Base-by-base conservation (phyloP, 768 basidiomycete genomes). In the Pholiota conissans region DNA sequence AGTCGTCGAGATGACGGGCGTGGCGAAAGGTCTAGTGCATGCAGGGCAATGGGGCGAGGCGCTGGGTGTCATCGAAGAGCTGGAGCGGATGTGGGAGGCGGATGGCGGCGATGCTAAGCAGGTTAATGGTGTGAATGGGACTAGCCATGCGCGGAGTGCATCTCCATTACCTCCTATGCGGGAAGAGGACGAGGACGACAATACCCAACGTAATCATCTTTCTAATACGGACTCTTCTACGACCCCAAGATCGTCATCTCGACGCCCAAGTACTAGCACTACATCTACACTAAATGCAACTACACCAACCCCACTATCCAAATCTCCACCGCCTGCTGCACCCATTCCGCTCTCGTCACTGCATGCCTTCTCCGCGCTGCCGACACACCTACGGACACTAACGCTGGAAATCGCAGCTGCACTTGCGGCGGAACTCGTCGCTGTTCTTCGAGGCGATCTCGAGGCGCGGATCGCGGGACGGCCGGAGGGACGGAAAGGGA, bases 31-130 rank as follows among this genome's bases (percentile, higher is more conserved):
- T 24, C 71, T 97, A 52, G 92, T 95, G n/a, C 80, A 79, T 48
- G 87, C 86, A 18, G 93, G 91, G 0, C 91, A 97, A 62, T 98
- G 93, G 90, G 84, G 84, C 13, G 90, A 91, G 55, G 94, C 94
- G 6, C 73, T 98, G 55, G 82, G 81, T 47, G 78, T 94, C 16
- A 81, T 93, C 34, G 86, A 91, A 48, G 80, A 84, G 49, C 69
- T 94, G 59, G 80, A 88, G 54, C 72, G 71, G 48, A 71, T 90
- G 63, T 88, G 87, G 84, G 71, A 79, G 11, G 68, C 63, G 1
- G 56, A 49, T 48, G 53, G 40, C 10, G 46, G 53, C n/a, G n/a
- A n/a, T n/a, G n/a, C n/a, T 27, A 45, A 27, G 29, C 53, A 47
- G 26, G 48, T 22, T 47, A 40, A 49, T 32, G 30, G 28, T 52